Percentiles rank a stretch among this genome's conserved stretches.
Evolutionary conservation across 805 yeast species (phyloP).

Genomic region (Yamadazyma olivae): DNA sequence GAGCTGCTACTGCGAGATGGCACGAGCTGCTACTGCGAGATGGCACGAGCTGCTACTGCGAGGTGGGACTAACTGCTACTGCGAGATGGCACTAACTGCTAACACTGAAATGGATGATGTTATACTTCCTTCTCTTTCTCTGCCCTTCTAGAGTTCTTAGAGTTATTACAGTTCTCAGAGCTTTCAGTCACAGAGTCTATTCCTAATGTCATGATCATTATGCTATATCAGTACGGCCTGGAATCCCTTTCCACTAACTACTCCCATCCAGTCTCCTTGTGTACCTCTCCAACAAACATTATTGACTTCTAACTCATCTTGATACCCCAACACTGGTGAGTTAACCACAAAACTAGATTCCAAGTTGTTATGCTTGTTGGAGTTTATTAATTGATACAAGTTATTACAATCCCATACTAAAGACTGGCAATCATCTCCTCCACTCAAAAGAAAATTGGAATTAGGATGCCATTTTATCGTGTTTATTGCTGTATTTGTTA

Average conservation of each 20-base stretch:
- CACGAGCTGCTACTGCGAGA: too few species aligned
- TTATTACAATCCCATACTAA: slow-evolving; percentile 61
- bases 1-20: too few species aligned
- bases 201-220: too few species aligned
- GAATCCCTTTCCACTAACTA: slow-evolving; percentile 63
- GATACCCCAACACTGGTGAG: slow-evolving; percentile 50
- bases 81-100: too few species aligned
- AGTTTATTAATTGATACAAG: slow-evolving; percentile 8
- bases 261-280: slow-evolving; percentile 79
- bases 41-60: too few species aligned
- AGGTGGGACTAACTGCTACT: too few species aligned
- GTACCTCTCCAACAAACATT: slow-evolving; percentile 70
- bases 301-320: slow-evolving; percentile 71
- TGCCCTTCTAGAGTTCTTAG: too few species aligned
- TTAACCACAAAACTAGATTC: slow-evolving; percentile 11
- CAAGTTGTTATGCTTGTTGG: slow-evolving; percentile 3
- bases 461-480: slow-evolving; percentile 83
- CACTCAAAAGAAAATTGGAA: slow-evolving; percentile 55
- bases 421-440: slow-evolving; percentile 75
- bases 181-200: too few species aligned
- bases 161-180: too few species aligned
- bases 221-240: slow-evolving; percentile 57
- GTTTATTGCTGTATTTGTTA: slow-evolving; percentile 64
- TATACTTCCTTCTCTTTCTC: too few species aligned
- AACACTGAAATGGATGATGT: too few species aligned